Evolutionary conservation across 225 moss, liverwort and hornwort species (phyloP), one percentile per base, ranked within the genome.

Genomic region (Physcomitrellopsis africana): DNA sequence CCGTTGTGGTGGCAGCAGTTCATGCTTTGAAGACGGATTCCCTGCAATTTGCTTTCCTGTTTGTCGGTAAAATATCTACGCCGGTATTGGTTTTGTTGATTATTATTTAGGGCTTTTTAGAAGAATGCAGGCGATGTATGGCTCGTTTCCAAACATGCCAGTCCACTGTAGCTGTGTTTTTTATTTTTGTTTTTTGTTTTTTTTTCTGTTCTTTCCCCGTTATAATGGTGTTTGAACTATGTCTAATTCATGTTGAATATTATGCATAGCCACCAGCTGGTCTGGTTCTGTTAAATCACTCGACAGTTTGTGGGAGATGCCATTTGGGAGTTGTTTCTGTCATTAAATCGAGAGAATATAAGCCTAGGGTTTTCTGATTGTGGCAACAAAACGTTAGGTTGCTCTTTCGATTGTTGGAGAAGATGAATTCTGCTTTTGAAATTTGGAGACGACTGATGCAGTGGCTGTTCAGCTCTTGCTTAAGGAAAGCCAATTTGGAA

Each of bases 1-100:
- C 81, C 43, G 71, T 89, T 69, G 85, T 86, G 18, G 83, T 89
- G 76, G 83, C 89, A 56, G 85, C 89, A 11, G 89, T 89, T 60
- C 83, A 83, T 71, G 79, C 89, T 29, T 89, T 86, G 86, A 74
- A 77, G 76, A 75, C 81, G 8, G 83, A 86, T 49, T 89, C 89
- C 60, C 58, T 89, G 54, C 85, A 73, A 76, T 81, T 76, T 46
- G 83, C 83, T 13, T 52, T 89, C 5, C 74, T 89, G 9, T 86
- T 86, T 77, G 89, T 89, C 44, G 89, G 89, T 89, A 65, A 60
- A 67, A 41, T 45, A 42, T n/a, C 67, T 54, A 18, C 46, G 10
- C 18, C 37, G 19, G 32, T 37, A 57, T 43, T 19, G 10, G 7
- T 44, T 26, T 14, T 27, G 13, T 73, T 62, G 32, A 1, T 37